Conservation (phyloP, 345 rosid genomes). For the Combretum micranthum region DNA sequence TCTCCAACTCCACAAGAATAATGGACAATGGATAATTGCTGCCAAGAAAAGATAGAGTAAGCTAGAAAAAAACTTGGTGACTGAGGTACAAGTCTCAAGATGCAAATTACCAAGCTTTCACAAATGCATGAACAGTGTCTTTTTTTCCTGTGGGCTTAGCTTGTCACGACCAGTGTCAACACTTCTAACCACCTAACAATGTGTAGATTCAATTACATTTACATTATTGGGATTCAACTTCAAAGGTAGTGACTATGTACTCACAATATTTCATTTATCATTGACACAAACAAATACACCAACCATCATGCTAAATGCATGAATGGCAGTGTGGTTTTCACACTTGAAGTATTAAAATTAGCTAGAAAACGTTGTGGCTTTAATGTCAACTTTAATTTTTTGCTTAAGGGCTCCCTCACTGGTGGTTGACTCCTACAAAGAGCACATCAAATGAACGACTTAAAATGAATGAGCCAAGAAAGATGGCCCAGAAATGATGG, state of each 20-base stretch:
- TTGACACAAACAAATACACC: no score
- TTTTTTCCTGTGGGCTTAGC: conserved; percentile 39
- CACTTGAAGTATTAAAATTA: no score
- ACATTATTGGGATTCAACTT: neutral
- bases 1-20: conserved; percentile 49
- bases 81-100: neutral
- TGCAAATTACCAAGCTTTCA: conserved; percentile 38
- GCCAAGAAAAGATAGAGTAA: conserved; percentile 9
- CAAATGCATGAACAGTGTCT: conserved; percentile 43
- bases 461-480: no score
- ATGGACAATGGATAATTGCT: conserved; percentile 45
- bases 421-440: no score
- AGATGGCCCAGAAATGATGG: no score
- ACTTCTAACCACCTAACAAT: conserved; percentile 39
- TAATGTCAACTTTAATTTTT: no score
- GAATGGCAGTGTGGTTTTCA: neutral
- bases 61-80: neutral
- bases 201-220: neutral
- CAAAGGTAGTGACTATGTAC: neutral
- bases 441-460: no score
- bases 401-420: no score
- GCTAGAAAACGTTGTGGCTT: no score
- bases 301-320: no score
- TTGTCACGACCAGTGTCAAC: conserved; percentile 31
- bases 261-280: no score